Evolutionary conservation across 2,329 filamentous ascomycete species (phyloP).

Genomic region (Apiospora kogelbergensis): DNA sequence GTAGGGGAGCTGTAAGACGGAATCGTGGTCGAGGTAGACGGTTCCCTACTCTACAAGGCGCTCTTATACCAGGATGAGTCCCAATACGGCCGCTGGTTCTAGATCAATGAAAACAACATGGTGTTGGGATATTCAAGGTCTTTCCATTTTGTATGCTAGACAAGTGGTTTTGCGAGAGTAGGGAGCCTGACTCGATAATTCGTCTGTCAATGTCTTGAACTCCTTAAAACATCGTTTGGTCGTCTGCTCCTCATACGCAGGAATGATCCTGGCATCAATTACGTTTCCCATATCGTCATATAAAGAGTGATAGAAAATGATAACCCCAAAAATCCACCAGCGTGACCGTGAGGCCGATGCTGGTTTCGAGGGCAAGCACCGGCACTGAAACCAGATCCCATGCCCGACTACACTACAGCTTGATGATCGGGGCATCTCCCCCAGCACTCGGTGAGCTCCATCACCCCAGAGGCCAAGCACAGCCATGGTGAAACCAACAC

Average conservation of each 20-base stretch:
- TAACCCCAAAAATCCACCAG: neutral
- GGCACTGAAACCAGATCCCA: neutral
- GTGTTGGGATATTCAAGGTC: neutral
- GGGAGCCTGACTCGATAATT: neutral
- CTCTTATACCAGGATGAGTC: too few relatives aligned
- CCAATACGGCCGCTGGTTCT: too few relatives aligned
- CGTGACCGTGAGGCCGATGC: neutral
- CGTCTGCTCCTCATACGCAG: neutral
- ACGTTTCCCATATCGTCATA: neutral
- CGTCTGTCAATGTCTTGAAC: neutral
- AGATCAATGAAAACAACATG: too few relatives aligned
- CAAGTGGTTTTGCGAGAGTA: neutral
- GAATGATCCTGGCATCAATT: neutral
- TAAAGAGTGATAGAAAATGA: slow-evolving; percentile 5
- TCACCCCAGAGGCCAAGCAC: slow-evolving; percentile 68
- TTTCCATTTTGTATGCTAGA: neutral
- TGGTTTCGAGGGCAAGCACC: neutral
- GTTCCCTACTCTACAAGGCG: too few relatives aligned
- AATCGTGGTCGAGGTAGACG: too few relatives aligned
- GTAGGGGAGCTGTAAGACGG: too few relatives aligned
- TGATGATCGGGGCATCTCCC: slow-evolving; percentile 20
- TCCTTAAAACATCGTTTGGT: neutral
- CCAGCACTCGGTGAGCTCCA: slow-evolving; percentile 36
- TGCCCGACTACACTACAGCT: slow-evolving; percentile 20
- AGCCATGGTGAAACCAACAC: slow-evolving; percentile 59